These are phyloP conservation scores for Fonsecaea multimorphosa DNA, from an alignment of 2,329 filamentous ascomycete species.

Conservation along the genomic window DNA sequence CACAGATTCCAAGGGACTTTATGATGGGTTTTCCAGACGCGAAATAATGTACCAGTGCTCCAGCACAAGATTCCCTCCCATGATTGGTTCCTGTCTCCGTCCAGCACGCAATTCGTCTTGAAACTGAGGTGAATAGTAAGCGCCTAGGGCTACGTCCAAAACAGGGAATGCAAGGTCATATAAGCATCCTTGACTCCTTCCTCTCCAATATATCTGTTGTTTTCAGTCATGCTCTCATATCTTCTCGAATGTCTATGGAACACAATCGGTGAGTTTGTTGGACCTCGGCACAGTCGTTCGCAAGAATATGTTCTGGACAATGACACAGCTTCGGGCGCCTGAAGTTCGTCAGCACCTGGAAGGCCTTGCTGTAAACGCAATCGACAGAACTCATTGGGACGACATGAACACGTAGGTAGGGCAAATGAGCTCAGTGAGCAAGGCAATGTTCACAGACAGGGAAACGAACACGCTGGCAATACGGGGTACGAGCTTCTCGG, in stretches of 20 bases:
- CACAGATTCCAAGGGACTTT: not conserved
- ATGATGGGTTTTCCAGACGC: not conserved
- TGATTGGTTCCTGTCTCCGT: not conserved
- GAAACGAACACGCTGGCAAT: conserved; percentile 8
- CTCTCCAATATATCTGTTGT: not conserved
- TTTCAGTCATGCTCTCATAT: not conserved
- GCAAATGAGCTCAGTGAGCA: not conserved
- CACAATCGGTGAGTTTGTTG: not conserved
- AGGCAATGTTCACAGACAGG: not conserved
- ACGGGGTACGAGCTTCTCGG: not conserved
- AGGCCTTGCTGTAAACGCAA: not conserved
- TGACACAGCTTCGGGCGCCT: not conserved
- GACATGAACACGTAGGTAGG: too few relatives aligned
- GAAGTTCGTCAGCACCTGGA: not conserved
- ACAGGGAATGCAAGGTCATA: not conserved
- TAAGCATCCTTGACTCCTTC: not conserved
- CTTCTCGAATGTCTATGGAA: not conserved
- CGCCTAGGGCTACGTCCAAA: not conserved
- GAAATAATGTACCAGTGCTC: not conserved
- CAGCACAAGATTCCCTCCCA: not conserved
- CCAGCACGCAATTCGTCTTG: not conserved
- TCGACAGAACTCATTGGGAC: not conserved
- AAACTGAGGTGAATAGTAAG: not conserved
- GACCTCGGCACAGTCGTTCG: not conserved
- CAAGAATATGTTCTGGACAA: not conserved